Conservation (phyloP, 1,139 yeast genomes). For the Kurtzmaniella natalensis region DNA sequence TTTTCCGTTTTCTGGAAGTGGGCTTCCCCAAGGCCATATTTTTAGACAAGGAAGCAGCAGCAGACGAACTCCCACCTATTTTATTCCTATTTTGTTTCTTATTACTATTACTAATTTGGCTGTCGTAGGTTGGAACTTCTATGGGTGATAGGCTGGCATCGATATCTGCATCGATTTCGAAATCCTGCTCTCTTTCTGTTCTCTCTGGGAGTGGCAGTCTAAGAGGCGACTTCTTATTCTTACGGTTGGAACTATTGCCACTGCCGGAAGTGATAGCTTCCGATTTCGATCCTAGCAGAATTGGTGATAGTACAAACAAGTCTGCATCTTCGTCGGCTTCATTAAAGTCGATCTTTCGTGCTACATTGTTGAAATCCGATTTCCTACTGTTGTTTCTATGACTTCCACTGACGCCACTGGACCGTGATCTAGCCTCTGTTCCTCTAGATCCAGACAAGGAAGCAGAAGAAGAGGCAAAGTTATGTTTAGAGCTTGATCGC, state of each 20-base stretch:
- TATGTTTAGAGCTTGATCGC: background rate
- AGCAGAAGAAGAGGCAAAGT: background rate
- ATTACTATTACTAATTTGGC: no score
- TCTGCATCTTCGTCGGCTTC: slow-evolving; percentile 32
- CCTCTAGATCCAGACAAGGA: background rate
- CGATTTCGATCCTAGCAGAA: slow-evolving; percentile 19
- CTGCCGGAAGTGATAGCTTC: no score
- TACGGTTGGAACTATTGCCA: slow-evolving; percentile 13
- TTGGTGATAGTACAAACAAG: slow-evolving; percentile 30
- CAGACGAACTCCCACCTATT: slow-evolving; percentile 1
- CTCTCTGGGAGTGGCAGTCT: slow-evolving; percentile 29
- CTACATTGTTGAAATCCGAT: slow-evolving; percentile 19
- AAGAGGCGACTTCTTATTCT: slow-evolving; percentile 29
- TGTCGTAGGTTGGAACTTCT: slow-evolving; percentile 4
- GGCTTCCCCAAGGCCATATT: slow-evolving; percentile 37
- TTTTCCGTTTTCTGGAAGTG: slow-evolving; percentile 7
- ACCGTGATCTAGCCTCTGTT: slow-evolving; percentile 1
- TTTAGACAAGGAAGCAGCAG: slow-evolving; percentile 28
- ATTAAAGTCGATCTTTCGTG: slow-evolving; percentile 35
- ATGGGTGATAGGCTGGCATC: slow-evolving; percentile 16
- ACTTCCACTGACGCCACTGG: background rate
- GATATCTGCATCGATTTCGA: slow-evolving; percentile 1
- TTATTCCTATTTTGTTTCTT: slow-evolving; percentile 1
- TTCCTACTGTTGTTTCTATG: no score
- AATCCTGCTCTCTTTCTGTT: background rate